Conservation (phyloP, 1,139 yeast species). For the Candida sp. region DNA sequence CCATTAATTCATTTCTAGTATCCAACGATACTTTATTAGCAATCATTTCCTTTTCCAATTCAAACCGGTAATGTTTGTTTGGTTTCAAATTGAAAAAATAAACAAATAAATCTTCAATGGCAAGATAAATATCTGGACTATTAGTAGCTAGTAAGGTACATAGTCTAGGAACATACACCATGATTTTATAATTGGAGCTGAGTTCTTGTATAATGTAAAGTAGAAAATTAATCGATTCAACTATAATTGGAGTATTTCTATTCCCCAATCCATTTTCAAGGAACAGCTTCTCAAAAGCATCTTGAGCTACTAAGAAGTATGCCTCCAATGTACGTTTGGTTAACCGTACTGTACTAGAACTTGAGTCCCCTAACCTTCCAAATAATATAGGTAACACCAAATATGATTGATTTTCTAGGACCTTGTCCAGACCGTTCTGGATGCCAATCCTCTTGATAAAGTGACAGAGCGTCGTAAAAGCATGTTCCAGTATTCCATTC, state of each 20-base stretch:
- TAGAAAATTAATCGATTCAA: slow-evolving; percentile 38
- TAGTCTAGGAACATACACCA: slow-evolving; percentile 20
- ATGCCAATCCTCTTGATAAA: slow-evolving; percentile 71
- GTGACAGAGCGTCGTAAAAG: slow-evolving; percentile 73
- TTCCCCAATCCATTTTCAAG: slow-evolving; percentile 50
- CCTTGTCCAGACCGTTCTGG: slow-evolving; percentile 52
- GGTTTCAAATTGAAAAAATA: slow-evolving; percentile 25
- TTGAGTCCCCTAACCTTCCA: slow-evolving; percentile 48
- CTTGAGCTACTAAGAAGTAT: slow-evolving; percentile 64
- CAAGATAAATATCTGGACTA: slow-evolving; percentile 6
- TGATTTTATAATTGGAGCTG: slow-evolving; percentile 30
- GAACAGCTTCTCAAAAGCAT: slow-evolving; percentile 49
- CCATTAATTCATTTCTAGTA: slow-evolving; percentile 25
- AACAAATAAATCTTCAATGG: slow-evolving; percentile 16
- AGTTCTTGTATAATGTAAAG: slow-evolving; percentile 26
- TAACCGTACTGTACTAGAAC: slow-evolving; percentile 31
- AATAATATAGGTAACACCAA: slow-evolving; percentile 58
- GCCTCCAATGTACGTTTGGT: slow-evolving; percentile 56
- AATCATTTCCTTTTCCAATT: slow-evolving; percentile 47
- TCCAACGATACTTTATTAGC: slow-evolving; percentile 30
- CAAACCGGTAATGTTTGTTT: slow-evolving; percentile 32
- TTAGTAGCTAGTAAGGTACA: slow-evolving; percentile 2
- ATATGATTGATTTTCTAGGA: slow-evolving; percentile 46
- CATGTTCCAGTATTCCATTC: slow-evolving; percentile 38
- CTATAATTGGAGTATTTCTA: slow-evolving; percentile 34